Evolutionary conservation across 1,139 yeast species (phyloP), one percentile per base, ranked within the genome.

Genomic region (Geotrichum siamense): DNA sequence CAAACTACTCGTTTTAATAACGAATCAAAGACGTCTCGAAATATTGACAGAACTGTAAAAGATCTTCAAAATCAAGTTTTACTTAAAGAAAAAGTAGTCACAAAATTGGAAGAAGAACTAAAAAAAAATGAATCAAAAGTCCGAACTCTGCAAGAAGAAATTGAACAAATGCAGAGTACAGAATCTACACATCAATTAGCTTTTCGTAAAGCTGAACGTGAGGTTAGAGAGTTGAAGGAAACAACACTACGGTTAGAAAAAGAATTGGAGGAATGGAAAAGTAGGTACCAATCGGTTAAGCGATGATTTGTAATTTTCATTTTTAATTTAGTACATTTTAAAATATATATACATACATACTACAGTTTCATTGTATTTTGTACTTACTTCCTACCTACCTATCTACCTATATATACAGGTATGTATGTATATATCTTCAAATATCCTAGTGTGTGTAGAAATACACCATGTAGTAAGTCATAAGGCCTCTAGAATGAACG

Each of bases 201-300:
- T 17, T 60, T 70, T 15, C 68, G 72, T 39, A 61, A 75, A 35
- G 66, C 74, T 0, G 68, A 66, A 42, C 62, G 79, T 38, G 78
- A 74, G 48, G 62, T 71, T 10, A 62, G 71, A 5, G 79, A 77
- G 41, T 63, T 74, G 51, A 75, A 75, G 52, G 85, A 79, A 51
- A 66, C 67, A 38, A 64, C 75, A 44, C 61, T 78, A 48, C 64
- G 74, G 47, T 60, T 81, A 52, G 87, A 83, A 60, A 75, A 70
- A 55, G 93, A 84, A 57, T 63, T 82, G 16, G 69, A 75, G 40
- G 79, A 76, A 48, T 78, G 87, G 76, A 75, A 75, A 55, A 67
- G 67, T 38, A 64, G 74, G 47, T 68, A 65, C 51, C 45, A 41
- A n/a, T 15, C 37, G 16, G 13, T 33, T 6, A 33, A 33, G 19